phyloP scores from a whole-genome alignment of 2,329 filamentous ascomycete species.

The Pseudohalonectria lignicola region DNA sequence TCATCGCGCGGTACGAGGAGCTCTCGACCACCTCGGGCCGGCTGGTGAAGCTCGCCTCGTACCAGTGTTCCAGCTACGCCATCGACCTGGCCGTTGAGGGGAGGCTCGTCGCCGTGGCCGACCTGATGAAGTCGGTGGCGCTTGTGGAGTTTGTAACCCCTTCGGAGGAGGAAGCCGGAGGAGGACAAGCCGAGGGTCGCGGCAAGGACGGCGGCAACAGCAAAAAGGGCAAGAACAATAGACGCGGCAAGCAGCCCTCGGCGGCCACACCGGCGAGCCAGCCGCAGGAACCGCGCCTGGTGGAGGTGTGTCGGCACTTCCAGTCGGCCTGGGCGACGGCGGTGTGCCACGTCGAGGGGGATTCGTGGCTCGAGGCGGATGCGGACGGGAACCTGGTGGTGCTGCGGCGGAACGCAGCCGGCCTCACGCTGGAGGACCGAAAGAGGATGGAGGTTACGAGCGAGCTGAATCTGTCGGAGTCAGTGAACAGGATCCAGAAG shows the following conservation, averaged over 20 bases:
- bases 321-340: conserved; percentile 76
- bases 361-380: conserved; percentile 75
- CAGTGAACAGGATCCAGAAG: conserved; percentile 78
- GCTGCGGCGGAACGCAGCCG: conserved; percentile 58
- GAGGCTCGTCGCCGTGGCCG: conserved; percentile 70
- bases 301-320: conserved; percentile 69
- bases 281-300: conserved; percentile 31
- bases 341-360: conserved; percentile 57
- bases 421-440: conserved; percentile 64
- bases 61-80: conserved; percentile 73
- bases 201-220: conserved; percentile 14
- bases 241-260: too few species aligned
- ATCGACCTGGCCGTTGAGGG: conserved; percentile 67
- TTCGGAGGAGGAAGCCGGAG: conserved; percentile 16
- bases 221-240: too few species aligned
- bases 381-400: conserved; percentile 81
- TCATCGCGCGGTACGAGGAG: conserved; percentile 44
- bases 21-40: conserved; percentile 42
- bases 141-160: conserved; percentile 61
- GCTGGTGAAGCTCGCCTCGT: conserved; percentile 62
- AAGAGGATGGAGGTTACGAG: conserved; percentile 61
- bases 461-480: conserved; percentile 81
- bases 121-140: conserved; percentile 87
- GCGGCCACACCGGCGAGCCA: neutral
- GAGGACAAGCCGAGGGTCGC: conserved; percentile 23